Evolutionary conservation across 345 rosid genomes (phyloP).

Genomic region (Populus euphratica): DNA sequence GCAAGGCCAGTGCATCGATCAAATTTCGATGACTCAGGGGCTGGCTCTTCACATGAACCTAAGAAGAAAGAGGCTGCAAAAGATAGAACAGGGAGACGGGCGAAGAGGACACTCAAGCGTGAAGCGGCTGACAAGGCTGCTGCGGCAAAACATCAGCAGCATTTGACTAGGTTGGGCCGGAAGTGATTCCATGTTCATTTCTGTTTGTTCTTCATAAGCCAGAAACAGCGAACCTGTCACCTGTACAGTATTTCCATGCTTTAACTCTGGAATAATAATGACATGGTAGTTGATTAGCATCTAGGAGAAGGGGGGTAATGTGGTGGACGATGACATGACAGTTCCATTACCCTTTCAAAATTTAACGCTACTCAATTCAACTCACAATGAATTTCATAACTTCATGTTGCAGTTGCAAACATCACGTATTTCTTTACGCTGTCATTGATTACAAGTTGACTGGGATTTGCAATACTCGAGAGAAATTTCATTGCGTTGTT

Average conservation of each 20-base stretch:
- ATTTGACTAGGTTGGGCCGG: conserved; percentile 27
- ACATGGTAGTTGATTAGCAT: neutral
- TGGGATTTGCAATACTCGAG: neutral
- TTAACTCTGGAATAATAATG: conserved; percentile 18
- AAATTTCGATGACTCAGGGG: conserved; percentile 39
- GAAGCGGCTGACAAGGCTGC: conserved; percentile 91
- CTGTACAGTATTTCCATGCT: conserved; percentile 20
- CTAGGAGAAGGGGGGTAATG: neutral
- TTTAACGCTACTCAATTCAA: neutral
- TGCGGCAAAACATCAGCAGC: conserved; percentile 47
- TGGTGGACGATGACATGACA: neutral
- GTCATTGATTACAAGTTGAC: neutral
- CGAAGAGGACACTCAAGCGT: conserved; percentile 83
- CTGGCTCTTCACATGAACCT: conserved; percentile 56
- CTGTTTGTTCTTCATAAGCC: neutral
- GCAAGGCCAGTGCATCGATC: conserved; percentile 58
- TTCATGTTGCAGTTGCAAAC: neutral
- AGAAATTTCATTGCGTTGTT: neutral
- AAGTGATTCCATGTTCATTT: conserved; percentile 7
- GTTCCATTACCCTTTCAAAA: neutral
- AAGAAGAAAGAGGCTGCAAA: conserved; percentile 50
- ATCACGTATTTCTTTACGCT: neutral
- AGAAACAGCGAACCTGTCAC: conserved; percentile 3
- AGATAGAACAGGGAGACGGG: conserved; percentile 64
- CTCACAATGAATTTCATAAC: neutral